Percentiles rank a stretch among this genome's conserved stretches.
phyloP scores from a whole-genome alignment of 768 basidiomycete genomes.

The Pulveroboletus sp. region DNA sequence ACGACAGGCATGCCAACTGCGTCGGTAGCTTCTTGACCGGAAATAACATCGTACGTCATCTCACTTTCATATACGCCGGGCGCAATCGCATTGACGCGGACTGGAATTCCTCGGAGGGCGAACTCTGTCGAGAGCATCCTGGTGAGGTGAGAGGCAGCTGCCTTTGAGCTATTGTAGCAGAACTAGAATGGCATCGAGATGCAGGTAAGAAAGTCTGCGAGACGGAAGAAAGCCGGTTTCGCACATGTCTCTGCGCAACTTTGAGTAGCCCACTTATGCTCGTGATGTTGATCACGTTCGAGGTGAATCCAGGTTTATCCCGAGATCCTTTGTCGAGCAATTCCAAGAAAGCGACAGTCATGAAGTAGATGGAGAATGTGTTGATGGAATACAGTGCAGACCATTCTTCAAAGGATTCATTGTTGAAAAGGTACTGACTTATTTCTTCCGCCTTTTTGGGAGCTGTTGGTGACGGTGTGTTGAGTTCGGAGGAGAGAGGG shows the following conservation, averaged over 20 bases:
- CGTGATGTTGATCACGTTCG: slow-evolving; percentile 71
- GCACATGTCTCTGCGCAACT: slow-evolving; percentile 72
- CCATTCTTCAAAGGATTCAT: slow-evolving; percentile 64
- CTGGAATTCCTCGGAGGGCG: slow-evolving; percentile 58
- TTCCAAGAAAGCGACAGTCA: slow-evolving; percentile 71
- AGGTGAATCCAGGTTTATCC: slow-evolving; percentile 52
- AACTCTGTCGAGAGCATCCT: slow-evolving; percentile 74
- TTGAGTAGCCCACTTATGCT: slow-evolving; percentile 71
- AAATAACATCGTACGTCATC: slow-evolving; percentile 58
- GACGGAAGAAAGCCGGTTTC: slow-evolving; percentile 20
- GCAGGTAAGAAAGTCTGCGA: background rate
- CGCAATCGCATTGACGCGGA: slow-evolving; percentile 71
- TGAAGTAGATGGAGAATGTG: slow-evolving; percentile 72
- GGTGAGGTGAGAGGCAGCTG: slow-evolving; percentile 72
- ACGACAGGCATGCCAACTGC: slow-evolving; percentile 53
- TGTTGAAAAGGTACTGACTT: slow-evolving; percentile 65
- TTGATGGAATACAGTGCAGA: slow-evolving; percentile 58
- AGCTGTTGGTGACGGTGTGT: slow-evolving; percentile 50
- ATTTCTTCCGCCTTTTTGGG: slow-evolving; percentile 60
- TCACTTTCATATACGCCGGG: slow-evolving; percentile 76
- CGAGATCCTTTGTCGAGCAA: slow-evolving; percentile 68
- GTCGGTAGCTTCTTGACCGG: slow-evolving; percentile 43
- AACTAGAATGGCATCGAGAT: slow-evolving; percentile 44
- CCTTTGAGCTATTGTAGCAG: slow-evolving; percentile 77
- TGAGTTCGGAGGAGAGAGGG: slow-evolving; percentile 55